These are phyloP conservation scores for Taphrina pruni DNA, from an alignment of 1,139 yeast genomes.

Conservation along the genomic window DNA sequence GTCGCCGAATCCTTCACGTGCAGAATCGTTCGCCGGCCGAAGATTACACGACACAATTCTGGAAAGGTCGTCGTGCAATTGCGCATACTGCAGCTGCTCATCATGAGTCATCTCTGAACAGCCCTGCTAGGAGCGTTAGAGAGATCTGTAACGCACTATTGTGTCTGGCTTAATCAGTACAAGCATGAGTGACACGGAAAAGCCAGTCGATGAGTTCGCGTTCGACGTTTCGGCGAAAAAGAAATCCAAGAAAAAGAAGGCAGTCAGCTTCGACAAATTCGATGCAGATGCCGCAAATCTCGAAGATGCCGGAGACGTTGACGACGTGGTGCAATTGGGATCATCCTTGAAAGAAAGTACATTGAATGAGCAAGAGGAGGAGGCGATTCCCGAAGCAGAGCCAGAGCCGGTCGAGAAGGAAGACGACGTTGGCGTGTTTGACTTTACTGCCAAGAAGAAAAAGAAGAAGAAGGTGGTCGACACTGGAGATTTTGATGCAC, in stretches of 20 bases:
- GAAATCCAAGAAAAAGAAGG: constrained; percentile 60
- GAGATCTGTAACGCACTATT: too few relatives aligned
- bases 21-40: neutral
- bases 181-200: constrained; percentile 37
- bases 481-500: constrained; percentile 81
- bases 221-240: constrained; percentile 81
- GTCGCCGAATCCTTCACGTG: neutral
- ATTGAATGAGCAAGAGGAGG: constrained; percentile 53
- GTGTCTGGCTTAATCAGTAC: neutral
- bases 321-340: constrained; percentile 47
- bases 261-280: constrained; percentile 48
- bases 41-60: constrained; percentile 4
- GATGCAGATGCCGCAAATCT: constrained; percentile 54
- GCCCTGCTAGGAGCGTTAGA: neutral
- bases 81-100: neutral
- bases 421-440: constrained; percentile 55
- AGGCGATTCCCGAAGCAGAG: constrained; percentile 51
- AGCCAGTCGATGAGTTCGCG: constrained; percentile 43
- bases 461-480: constrained; percentile 70
- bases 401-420: constrained; percentile 47
- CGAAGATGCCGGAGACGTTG: constrained; percentile 50
- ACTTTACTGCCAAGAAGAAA: constrained; percentile 56
- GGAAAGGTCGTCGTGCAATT: neutral
- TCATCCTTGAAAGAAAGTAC: constrained; percentile 43
- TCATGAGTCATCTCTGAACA: neutral